Percentiles rank a stretch among this genome's conserved stretches.
Evolutionary conservation across 257 asterid genomes (phyloP).

Genomic region (Primulina eburnea): DNA sequence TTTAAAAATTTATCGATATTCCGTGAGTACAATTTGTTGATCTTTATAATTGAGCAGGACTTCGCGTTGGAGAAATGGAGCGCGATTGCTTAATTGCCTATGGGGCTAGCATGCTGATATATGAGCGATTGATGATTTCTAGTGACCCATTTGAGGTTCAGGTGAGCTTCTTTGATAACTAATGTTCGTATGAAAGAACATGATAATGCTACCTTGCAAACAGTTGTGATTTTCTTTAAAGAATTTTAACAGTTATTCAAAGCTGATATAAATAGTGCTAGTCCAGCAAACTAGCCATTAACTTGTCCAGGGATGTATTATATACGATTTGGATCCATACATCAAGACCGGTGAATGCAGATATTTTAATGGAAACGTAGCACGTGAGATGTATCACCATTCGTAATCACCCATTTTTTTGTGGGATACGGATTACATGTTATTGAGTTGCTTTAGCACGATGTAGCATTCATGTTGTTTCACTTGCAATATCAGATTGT

Average conservation of each 20-base stretch:
- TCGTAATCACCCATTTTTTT: neutral
- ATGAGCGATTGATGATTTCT: conserved; percentile 87
- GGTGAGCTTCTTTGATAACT: conserved; percentile 39
- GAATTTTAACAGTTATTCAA: neutral
- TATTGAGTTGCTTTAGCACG: neutral
- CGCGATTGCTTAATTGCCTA: conserved; percentile 98
- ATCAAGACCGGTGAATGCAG: neutral
- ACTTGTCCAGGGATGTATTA: too few relatives aligned
- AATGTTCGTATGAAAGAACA: neutral
- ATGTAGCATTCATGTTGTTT: neutral
- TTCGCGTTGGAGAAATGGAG: conserved; percentile 98
- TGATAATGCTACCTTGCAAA: neutral
- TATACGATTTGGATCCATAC: neutral
- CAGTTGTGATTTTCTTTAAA: neutral
- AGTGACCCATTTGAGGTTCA: conserved; percentile 97
- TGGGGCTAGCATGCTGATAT: conserved; percentile 92
- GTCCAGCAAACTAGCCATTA: neutral
- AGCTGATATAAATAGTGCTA: too few relatives aligned
- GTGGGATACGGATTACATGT: neutral
- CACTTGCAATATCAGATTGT: neutral
- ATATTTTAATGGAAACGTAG: neutral
- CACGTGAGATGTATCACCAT: neutral
- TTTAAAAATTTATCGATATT: neutral
- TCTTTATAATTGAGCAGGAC: conserved; percentile 45
- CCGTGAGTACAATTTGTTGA: conserved; percentile 19